Conservation (phyloP, 2,329 filamentous ascomycete species). For the Diaporthe australafricana region DNA sequence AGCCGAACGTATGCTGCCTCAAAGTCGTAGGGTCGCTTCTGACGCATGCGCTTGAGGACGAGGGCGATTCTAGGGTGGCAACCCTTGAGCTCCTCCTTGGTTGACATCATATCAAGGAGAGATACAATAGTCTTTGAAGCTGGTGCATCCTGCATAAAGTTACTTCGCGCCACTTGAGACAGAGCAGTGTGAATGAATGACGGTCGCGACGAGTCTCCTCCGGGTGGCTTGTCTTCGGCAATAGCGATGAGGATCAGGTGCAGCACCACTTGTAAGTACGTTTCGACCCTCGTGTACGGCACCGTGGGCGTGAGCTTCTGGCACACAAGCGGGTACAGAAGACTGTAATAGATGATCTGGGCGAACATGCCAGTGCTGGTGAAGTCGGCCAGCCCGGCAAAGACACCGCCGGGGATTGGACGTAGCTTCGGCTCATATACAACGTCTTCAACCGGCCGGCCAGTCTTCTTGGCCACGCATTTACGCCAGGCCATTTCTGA, state of each 20-base stretch:
- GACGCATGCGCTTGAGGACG: slow-evolving; percentile 85
- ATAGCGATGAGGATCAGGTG: slow-evolving; percentile 90
- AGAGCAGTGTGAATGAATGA: slow-evolving; percentile 83
- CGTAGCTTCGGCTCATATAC: slow-evolving; percentile 91
- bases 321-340: slow-evolving; percentile 82
- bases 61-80: slow-evolving; percentile 87
- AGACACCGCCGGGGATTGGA: slow-evolving; percentile 81
- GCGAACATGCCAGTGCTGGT: slow-evolving; percentile 88
- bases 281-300: slow-evolving; percentile 85
- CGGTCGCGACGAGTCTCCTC: slow-evolving; percentile 61
- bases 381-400: slow-evolving; percentile 80
- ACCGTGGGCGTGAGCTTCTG: slow-evolving; percentile 78
- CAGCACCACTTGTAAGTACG: slow-evolving; percentile 90
- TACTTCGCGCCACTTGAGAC: slow-evolving; percentile 70
- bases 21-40: slow-evolving; percentile 82
- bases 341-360: slow-evolving; percentile 88
- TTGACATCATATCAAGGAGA: slow-evolving; percentile 70
- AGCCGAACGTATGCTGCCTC: slow-evolving; percentile 73
- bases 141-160: slow-evolving; percentile 68
- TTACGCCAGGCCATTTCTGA: slow-evolving; percentile 90
- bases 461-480: slow-evolving; percentile 87
- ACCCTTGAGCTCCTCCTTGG: slow-evolving; percentile 80
- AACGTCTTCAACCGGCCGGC: slow-evolving; percentile 82
- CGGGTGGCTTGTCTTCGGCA: slow-evolving; percentile 78
- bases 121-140: slow-evolving; percentile 72